phyloP scores from a whole-genome alignment of 495 filamentous ascomycete species.

The Aspergillus sparsus region DNA sequence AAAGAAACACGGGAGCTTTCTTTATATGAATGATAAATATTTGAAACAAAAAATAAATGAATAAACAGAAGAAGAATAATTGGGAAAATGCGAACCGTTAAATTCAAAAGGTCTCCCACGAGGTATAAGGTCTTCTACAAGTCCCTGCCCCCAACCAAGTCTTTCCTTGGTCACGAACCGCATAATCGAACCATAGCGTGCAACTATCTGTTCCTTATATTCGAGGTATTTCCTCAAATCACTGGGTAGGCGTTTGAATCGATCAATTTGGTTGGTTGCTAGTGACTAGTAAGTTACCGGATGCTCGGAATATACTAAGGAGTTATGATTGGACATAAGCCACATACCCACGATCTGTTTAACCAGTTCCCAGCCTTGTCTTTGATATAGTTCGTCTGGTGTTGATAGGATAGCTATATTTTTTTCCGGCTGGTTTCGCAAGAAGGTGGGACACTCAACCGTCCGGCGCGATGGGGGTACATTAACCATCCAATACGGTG shows the following conservation, averaged over 20 bases:
- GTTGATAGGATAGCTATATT: constrained; percentile 61
- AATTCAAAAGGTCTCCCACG: constrained; percentile 51
- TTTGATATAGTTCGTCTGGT: constrained; percentile 59
- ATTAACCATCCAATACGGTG: constrained; percentile 83
- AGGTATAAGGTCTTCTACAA: constrained; percentile 40
- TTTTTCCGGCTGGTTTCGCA: constrained; percentile 53
- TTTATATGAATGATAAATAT: neutral
- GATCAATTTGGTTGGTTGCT: constrained; percentile 66
- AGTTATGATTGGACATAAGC: neutral
- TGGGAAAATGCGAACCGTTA: constrained; percentile 40
- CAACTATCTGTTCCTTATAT: constrained; percentile 61
- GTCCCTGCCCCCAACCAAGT: constrained; percentile 60
- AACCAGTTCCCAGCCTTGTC: constrained; percentile 64
- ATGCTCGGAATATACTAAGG: neutral
- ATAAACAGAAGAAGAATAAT: neutral
- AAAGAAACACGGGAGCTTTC: neutral
- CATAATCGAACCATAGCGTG: constrained; percentile 71
- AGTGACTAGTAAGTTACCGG: neutral
- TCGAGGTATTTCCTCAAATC: constrained; percentile 71
- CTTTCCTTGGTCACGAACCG: constrained; percentile 67
- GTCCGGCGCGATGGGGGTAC: constrained; percentile 62
- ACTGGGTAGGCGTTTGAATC: constrained; percentile 72
- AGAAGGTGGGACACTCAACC: constrained; percentile 66
- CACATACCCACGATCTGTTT: constrained; percentile 56
- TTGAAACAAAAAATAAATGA: neutral